phyloP scores from a whole-genome alignment of 768 basidiomycete genomes.

The Suillus discolor region DNA sequence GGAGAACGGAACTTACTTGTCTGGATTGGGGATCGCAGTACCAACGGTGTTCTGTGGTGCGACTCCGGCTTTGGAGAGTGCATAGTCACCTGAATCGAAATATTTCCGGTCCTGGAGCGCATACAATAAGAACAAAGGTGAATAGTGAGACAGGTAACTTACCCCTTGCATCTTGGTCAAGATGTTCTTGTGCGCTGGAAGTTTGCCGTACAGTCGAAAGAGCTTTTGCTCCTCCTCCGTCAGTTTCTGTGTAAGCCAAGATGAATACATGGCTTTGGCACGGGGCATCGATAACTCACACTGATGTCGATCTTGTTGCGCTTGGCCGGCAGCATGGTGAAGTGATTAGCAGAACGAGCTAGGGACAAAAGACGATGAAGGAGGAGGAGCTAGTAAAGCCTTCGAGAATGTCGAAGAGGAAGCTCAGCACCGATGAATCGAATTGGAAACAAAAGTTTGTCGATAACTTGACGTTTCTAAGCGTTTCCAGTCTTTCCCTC shows the following conservation, averaged over 20 bases:
- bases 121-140: constrained; percentile 11
- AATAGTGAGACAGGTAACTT: constrained; percentile 17
- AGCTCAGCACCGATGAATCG: constrained; percentile 2
- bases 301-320: constrained; percentile 95
- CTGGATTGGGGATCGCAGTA: constrained; percentile 97
- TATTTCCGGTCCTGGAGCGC: constrained; percentile 89
- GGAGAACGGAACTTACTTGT: constrained; percentile 66
- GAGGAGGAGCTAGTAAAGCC: constrained; percentile 31
- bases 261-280: constrained; percentile 15
- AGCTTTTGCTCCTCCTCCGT: constrained; percentile 91
- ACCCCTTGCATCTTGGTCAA: constrained; percentile 97
- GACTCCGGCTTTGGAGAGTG: constrained; percentile 92
- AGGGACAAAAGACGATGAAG: constrained; percentile 18
- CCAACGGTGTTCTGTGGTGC: constrained; percentile 88
- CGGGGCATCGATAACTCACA: constrained; percentile 49
- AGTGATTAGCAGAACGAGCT: constrained; percentile 15
- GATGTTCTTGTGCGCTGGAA: constrained; percentile 91
- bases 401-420: constrained; percentile 13
- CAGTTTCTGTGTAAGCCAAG: constrained; percentile 56
- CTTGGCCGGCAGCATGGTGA: constrained; percentile 69
- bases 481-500: constrained; percentile 10
- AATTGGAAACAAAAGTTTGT: constrained; percentile 5
- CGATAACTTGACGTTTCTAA: constrained; percentile 15
- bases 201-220: constrained; percentile 92
- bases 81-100: constrained; percentile 99